A percentile compares a stretch with the other conserved stretches of the same genome.
phyloP scores from a whole-genome alignment of 176 grass and related monocot genomes.

The Tillandsia leiboldiana region DNA sequence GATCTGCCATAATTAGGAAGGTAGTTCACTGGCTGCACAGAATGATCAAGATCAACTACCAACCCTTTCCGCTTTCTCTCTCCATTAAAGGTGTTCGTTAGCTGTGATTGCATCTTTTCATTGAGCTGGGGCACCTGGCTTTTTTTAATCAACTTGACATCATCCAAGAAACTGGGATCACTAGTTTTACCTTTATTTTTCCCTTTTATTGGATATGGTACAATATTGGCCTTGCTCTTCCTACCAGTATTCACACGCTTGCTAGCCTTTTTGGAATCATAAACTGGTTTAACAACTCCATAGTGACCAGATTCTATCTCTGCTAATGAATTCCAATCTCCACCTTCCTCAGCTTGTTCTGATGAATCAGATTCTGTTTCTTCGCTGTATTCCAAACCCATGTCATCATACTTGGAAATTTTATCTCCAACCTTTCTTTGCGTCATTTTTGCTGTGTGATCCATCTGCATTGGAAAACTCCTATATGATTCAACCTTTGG shows the following conservation, averaged over 20 bases:
- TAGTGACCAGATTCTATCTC: slow-evolving; percentile 17
- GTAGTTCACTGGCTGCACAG: not conserved
- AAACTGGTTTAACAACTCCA: slow-evolving; percentile 24
- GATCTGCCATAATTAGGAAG: slow-evolving; percentile 27
- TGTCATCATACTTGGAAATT: slow-evolving; percentile 20
- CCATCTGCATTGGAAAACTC: slow-evolving; percentile 28
- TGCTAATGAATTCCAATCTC: slow-evolving; percentile 2
- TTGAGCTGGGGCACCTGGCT: slow-evolving; percentile 21
- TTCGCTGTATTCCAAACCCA: slow-evolving; percentile 40
- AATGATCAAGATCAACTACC: slow-evolving; percentile 22
- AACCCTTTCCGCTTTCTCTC: slow-evolving; percentile 57
- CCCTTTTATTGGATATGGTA: slow-evolving; percentile 39
- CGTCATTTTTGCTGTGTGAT: slow-evolving; percentile 25
- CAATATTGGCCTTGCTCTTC: slow-evolving; percentile 35
- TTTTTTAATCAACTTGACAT: slow-evolving; percentile 39
- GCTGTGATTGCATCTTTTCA: slow-evolving; percentile 38
- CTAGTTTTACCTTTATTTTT: slow-evolving; percentile 43
- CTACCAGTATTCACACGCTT: slow-evolving; percentile 29
- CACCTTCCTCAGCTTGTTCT: slow-evolving; percentile 38
- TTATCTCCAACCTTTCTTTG: slow-evolving; percentile 34
- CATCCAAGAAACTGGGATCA: slow-evolving; percentile 36
- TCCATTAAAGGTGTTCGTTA: slow-evolving; percentile 22
- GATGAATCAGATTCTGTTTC: slow-evolving; percentile 93
- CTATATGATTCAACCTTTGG: slow-evolving; percentile 42
- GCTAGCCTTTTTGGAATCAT: slow-evolving; percentile 37